These are phyloP conservation scores for Penicillium sp. DNA, from an alignment of 2,329 filamentous ascomycete genomes.

Conservation along the genomic window DNA sequence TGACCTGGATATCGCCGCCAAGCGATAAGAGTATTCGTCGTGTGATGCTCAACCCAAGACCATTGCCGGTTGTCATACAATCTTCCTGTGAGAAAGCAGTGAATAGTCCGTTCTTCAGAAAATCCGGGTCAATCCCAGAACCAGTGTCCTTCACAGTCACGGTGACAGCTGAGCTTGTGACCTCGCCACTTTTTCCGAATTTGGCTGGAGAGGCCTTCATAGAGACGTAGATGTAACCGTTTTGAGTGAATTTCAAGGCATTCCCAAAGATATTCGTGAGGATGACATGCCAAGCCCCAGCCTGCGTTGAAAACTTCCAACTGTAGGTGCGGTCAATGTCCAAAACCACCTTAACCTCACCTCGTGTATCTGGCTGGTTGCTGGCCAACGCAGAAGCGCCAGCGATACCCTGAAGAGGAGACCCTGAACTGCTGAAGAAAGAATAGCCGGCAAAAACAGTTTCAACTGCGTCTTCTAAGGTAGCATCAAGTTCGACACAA, in stretches of 20 bases:
- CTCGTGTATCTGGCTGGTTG: not conserved
- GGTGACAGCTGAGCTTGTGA: slow-evolving; percentile 11
- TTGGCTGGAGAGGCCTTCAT: not conserved
- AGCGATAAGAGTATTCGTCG: slow-evolving; percentile 33
- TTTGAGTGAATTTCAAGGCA: slow-evolving; percentile 17
- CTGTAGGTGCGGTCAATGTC: slow-evolving; percentile 8
- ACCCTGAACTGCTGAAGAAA: slow-evolving; percentile 2
- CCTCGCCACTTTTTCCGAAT: not conserved
- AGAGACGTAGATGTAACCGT: slow-evolving; percentile 10
- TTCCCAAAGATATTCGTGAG: slow-evolving; percentile 18
- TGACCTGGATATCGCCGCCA: slow-evolving; percentile 27
- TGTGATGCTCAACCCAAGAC: slow-evolving; percentile 60
- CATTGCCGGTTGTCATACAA: slow-evolving; percentile 53
- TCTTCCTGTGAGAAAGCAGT: slow-evolving; percentile 62
- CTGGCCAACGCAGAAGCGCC: not conserved
- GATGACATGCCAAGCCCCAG: slow-evolving; percentile 14
- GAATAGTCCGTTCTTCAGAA: slow-evolving; percentile 40
- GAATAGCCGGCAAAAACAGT: slow-evolving; percentile 16
- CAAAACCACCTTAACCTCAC: slow-evolving; percentile 10
- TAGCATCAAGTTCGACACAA: slow-evolving; percentile 11
- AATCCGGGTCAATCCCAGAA: slow-evolving; percentile 28
- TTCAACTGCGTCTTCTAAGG: slow-evolving; percentile 14
- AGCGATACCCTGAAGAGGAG: not conserved
- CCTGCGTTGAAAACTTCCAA: slow-evolving; percentile 10
- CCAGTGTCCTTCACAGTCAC: slow-evolving; percentile 31